Conservation (phyloP, 2,329 filamentous ascomycete genomes). For the Zymoseptoria ardabiliae region DNA sequence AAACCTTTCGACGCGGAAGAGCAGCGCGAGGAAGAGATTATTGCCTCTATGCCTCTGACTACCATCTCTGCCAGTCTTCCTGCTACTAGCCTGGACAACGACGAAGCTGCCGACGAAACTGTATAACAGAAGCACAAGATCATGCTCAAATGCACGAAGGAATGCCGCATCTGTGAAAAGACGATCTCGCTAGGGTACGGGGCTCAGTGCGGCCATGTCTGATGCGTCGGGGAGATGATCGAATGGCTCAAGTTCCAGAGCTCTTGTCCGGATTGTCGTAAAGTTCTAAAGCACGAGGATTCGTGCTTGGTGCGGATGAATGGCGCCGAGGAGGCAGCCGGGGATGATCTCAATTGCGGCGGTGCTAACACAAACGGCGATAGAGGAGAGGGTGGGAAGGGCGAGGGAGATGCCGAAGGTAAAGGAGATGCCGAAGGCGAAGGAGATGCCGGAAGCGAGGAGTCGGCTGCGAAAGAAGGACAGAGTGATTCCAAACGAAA, state of each 20-base stretch:
- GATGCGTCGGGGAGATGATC: background rate
- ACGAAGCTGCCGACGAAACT: background rate
- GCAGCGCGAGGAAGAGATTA: background rate
- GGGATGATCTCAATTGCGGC: background rate
- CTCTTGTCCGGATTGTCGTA: background rate
- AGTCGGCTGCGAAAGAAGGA: too few species aligned
- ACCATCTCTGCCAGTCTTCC: background rate
- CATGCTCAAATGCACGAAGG: background rate
- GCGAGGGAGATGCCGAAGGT: background rate
- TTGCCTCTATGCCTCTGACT: background rate
- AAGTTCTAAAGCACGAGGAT: background rate
- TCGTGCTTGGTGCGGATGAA: background rate
- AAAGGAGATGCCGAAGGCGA: too few species aligned
- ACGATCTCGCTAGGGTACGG: background rate
- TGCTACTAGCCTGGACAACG: background rate
- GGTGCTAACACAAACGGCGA: background rate
- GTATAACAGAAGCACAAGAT: background rate
- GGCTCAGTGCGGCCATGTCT: background rate
- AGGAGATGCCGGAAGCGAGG: too few species aligned
- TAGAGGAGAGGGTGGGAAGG: background rate
- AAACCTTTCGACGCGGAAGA: background rate
- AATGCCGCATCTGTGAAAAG: background rate
- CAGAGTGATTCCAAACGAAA: too few species aligned
- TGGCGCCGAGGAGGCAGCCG: background rate
- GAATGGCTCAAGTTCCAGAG: background rate